Percentiles rank a stretch among this genome's conserved stretches.
These are phyloP conservation scores for Pestalotiopsis sp. DNA, from an alignment of 2,329 filamentous ascomycete species.

Conservation along the genomic window DNA sequence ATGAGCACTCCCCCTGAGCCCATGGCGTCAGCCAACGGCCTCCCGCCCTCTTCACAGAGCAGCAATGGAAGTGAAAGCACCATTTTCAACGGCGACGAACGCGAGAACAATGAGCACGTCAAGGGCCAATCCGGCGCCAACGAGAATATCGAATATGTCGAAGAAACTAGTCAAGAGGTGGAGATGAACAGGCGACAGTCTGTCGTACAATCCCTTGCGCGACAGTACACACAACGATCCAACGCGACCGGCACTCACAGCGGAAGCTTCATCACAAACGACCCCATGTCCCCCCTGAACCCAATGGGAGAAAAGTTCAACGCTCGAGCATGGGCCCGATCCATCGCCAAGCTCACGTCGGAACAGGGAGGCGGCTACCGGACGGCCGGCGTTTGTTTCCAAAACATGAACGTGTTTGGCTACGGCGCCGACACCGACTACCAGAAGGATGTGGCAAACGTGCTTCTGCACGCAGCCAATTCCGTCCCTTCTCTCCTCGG, in stretches of 20 bases:
- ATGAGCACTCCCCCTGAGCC: background rate
- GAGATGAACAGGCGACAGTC: background rate
- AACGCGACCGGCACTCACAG: background rate
- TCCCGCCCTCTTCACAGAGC: background rate
- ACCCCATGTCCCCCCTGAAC: slow-evolving; percentile 9
- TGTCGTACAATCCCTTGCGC: slow-evolving; percentile 2
- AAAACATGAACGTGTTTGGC: slow-evolving; percentile 39
- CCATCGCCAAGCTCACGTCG: background rate
- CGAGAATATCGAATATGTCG: background rate
- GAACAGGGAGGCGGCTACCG: background rate
- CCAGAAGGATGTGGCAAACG: slow-evolving; percentile 25
- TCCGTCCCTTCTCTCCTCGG: background rate
- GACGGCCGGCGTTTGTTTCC: slow-evolving; percentile 36
- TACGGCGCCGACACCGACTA: slow-evolving; percentile 37
- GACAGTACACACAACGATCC: background rate
- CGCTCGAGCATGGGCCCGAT: slow-evolving; percentile 3
- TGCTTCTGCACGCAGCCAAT: background rate
- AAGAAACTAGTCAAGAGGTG: background rate
- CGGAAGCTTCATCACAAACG: background rate
- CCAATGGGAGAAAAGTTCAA: slow-evolving; percentile 3
- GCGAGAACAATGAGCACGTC: background rate
- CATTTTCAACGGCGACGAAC: background rate
- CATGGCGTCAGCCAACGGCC: background rate
- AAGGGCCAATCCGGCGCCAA: background rate
- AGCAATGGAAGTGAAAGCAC: background rate